Evolutionary conservation across 1,284 basidiomycete species (phyloP), one percentile per base, ranked within the genome.

Genomic region (Leccinum griseonigrum): DNA sequence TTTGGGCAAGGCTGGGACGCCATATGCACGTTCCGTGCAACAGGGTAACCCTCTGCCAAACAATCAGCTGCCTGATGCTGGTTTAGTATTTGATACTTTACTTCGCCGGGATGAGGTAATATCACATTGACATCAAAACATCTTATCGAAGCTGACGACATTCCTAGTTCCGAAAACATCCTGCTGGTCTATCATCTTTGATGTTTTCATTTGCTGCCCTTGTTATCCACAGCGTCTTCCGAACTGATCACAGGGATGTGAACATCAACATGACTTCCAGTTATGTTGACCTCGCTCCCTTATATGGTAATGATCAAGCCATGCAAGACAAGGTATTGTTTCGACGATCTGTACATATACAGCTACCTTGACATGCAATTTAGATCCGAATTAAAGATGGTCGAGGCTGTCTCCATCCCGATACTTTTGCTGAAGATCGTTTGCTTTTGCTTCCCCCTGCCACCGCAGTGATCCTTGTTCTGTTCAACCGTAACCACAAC

Each of bases 401-500:
- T 11, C 81, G 83, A 26, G 92, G 92, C 0, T 71, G 80, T 28
- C 77, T 95, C 2, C 77, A 81, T 64, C 86, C 86, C 1, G 93
- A 95, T 67, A 78, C 81, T 0, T 92, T 94, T 69, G 85, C 89
- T 0, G 91, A 93, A 70, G 85, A 91, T 65, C 80, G 92, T 53
- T 76, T 95, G n/a, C 77, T 93, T 48, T 79, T 94, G 32, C 85
- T 95, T 62, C 93, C 94, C 0, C 92, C 92, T 1, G 85, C 85
- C 3, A 85, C 88, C 56, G 85, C 86, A 60, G 87, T 84, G 8
- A 74, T 95, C 26, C 79, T 93, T 28, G 82, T 95, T 14, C 71
- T 94, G 16, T 95, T 96, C 80, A 90, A 83, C 68, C 81, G 92
- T 22, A 93, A 94, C 67, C 94, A 96, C 75, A 96, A 96, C 70